These are phyloP conservation scores for Aspergillus phoenicis DNA, from an alignment of 2,329 filamentous ascomycete species.

Conservation along the genomic window DNA sequence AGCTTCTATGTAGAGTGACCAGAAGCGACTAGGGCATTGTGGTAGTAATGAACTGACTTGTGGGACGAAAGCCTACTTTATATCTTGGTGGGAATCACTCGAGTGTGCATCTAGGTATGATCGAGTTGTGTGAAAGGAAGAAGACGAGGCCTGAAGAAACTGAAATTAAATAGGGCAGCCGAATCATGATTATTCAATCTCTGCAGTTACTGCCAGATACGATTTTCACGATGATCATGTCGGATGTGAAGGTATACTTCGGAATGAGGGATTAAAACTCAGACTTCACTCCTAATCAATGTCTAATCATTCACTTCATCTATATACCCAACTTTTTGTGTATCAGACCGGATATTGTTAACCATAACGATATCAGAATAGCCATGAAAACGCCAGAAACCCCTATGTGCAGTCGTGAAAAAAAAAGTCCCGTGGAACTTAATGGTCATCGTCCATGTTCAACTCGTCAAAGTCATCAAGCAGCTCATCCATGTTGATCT, in stretches of 20 bases:
- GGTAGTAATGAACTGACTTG: too few relatives aligned
- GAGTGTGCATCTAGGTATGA: too few relatives aligned
- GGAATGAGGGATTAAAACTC: neutral
- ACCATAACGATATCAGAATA: slow-evolving; percentile 4
- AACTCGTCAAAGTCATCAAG: slow-evolving; percentile 93
- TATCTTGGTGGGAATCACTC: too few relatives aligned
- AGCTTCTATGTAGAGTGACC: too few relatives aligned
- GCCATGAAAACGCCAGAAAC: slow-evolving; percentile 1
- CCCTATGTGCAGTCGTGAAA: slow-evolving; percentile 3
- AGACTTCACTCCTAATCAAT: neutral
- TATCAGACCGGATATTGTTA: slow-evolving; percentile 4
- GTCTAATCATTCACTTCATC: slow-evolving; percentile 2
- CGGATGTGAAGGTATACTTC: neutral
- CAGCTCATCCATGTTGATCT: slow-evolving; percentile 77
- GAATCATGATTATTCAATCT: too few relatives aligned
- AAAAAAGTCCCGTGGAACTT: neutral
- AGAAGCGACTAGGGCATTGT: too few relatives aligned
- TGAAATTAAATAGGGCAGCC: too few relatives aligned
- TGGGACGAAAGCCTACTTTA: too few relatives aligned
- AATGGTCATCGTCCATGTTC: slow-evolving; percentile 52
- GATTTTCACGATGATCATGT: neutral
- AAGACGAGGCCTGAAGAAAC: too few relatives aligned
- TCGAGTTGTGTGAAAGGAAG: too few relatives aligned
- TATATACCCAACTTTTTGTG: slow-evolving; percentile 1
- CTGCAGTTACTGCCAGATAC: neutral